These are phyloP conservation scores for Wickerhamomyces sp. DNA, from an alignment of 1,139 yeast species.

Conservation along the genomic window DNA sequence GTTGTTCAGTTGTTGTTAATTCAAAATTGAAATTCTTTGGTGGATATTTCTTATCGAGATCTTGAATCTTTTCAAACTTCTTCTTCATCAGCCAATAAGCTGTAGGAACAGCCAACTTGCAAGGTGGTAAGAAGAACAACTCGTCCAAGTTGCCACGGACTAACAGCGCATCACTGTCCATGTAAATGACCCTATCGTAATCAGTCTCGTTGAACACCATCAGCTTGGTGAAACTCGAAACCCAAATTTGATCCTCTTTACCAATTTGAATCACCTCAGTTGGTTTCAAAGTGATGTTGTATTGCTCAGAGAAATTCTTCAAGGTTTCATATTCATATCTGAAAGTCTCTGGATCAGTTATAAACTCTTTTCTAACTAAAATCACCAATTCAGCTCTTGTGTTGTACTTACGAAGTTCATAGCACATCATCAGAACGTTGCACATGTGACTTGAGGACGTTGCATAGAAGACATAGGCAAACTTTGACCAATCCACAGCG, in stretches of 20 bases:
- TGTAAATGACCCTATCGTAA: conserved; percentile 40
- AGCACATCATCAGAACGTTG: conserved; percentile 35
- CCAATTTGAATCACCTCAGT: conserved; percentile 22
- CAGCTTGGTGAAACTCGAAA: conserved; percentile 49
- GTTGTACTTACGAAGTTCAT: conserved; percentile 24
- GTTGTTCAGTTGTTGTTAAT: conserved; percentile 12
- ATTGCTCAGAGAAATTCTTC: conserved; percentile 17
- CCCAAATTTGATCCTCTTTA: conserved; percentile 37
- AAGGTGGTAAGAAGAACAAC: conserved; percentile 40
- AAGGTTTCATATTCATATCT: conserved; percentile 14
- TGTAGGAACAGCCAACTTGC: conserved; percentile 29
- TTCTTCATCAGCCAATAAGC: conserved; percentile 25
- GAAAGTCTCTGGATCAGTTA: conserved; percentile 14
- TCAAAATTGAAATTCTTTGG: conserved; percentile 8
- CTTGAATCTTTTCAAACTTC: neutral
- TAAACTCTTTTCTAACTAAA: conserved; percentile 25
- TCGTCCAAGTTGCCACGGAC: conserved; percentile 37
- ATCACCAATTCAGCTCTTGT: conserved; percentile 36
- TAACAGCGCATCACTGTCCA: conserved; percentile 36
- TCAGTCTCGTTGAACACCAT: conserved; percentile 45
- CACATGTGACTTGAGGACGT: conserved; percentile 36
- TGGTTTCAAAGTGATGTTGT: conserved; percentile 23
- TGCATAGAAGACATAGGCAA: conserved; percentile 42
- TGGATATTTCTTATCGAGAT: conserved; percentile 2
- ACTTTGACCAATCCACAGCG: conserved; percentile 27